Evolutionary conservation across 2,329 filamentous ascomycete species (phyloP).

Genomic region (Cladosporium colombiae): DNA sequence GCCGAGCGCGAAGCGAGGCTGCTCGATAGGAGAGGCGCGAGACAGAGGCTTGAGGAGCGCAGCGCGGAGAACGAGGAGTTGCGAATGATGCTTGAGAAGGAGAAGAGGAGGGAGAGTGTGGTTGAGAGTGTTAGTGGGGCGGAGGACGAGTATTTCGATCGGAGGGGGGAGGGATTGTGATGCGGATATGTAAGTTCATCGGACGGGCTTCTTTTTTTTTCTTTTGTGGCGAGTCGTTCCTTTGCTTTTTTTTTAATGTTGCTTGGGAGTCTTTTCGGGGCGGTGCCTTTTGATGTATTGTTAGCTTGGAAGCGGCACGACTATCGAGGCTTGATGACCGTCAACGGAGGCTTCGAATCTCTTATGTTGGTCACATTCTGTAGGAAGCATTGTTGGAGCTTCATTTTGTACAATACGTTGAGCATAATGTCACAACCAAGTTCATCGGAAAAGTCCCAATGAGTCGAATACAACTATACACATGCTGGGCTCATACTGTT

Average conservation of each 20-base stretch:
- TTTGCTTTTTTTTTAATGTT: not conserved
- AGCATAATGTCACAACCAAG: not conserved
- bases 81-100: slow-evolving; percentile 62
- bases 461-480: too few relatives aligned
- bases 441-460: too few relatives aligned
- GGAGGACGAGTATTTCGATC: slow-evolving; percentile 7
- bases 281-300: not conserved
- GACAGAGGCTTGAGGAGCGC: slow-evolving; percentile 76
- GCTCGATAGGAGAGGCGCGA: slow-evolving; percentile 79
- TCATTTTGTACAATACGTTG: not conserved
- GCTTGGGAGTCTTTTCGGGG: not conserved
- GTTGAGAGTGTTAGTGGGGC: slow-evolving; percentile 18
- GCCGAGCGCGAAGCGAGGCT: slow-evolving; percentile 84
- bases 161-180: slow-evolving; percentile 3
- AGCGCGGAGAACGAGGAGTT: slow-evolving; percentile 72
- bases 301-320: not conserved
- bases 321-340: not conserved
- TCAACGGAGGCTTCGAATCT: not conserved
- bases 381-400: not conserved
- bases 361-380: not conserved
- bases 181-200: not conserved
- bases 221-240: too few relatives aligned
- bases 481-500: too few relatives aligned
- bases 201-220: too few relatives aligned
- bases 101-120: slow-evolving; percentile 42